These are phyloP conservation scores for Naumovozyma castellii DNA, from an alignment of 805 yeast species.

Conservation along the genomic window DNA sequence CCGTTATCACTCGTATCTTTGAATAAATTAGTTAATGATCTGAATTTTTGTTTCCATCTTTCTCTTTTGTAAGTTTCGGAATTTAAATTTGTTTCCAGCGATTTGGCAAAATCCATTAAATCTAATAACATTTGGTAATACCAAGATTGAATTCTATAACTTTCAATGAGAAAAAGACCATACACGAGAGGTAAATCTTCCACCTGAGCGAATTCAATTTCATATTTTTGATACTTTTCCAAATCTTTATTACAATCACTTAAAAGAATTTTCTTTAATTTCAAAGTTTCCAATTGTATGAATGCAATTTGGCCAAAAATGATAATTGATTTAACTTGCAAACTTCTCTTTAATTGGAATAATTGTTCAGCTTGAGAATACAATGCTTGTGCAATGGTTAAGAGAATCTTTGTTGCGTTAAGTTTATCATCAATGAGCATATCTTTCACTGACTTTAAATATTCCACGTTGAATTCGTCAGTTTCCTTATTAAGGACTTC, in stretches of 20 bases:
- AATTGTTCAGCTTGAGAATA: slow-evolving; percentile 17
- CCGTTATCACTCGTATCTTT: neutral
- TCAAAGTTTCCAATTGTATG: slow-evolving; percentile 32
- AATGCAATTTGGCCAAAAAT: slow-evolving; percentile 28
- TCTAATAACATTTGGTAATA: slow-evolving; percentile 15
- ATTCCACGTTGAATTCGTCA: slow-evolving; percentile 6
- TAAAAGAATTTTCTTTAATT: slow-evolving; percentile 25
- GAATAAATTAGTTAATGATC: slow-evolving; percentile 15
- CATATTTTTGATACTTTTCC: slow-evolving; percentile 16
- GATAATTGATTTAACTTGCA: slow-evolving; percentile 28
- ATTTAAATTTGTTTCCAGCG: slow-evolving; percentile 45
- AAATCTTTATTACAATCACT: slow-evolving; percentile 29
- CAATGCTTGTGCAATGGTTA: slow-evolving; percentile 23
- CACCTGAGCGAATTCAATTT: slow-evolving; percentile 31
- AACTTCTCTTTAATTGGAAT: slow-evolving; percentile 25
- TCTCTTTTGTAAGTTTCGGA: slow-evolving; percentile 47
- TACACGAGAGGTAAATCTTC: slow-evolving; percentile 63
- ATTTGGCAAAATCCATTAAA: slow-evolving; percentile 40
- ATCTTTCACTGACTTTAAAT: slow-evolving; percentile 3
- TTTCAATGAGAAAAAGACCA: slow-evolving; percentile 60
- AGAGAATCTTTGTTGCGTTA: slow-evolving; percentile 12
- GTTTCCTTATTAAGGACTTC: slow-evolving; percentile 13
- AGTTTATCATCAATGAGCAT: slow-evolving; percentile 8
- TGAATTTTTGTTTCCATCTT: slow-evolving; percentile 58
- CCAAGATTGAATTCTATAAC: slow-evolving; percentile 53